Percentiles rank a stretch among this genome's conserved stretches.
These are phyloP conservation scores for Podochytrium sp. DNA, from an alignment of 192 early-diverging fungal species.

Conservation along the genomic window DNA sequence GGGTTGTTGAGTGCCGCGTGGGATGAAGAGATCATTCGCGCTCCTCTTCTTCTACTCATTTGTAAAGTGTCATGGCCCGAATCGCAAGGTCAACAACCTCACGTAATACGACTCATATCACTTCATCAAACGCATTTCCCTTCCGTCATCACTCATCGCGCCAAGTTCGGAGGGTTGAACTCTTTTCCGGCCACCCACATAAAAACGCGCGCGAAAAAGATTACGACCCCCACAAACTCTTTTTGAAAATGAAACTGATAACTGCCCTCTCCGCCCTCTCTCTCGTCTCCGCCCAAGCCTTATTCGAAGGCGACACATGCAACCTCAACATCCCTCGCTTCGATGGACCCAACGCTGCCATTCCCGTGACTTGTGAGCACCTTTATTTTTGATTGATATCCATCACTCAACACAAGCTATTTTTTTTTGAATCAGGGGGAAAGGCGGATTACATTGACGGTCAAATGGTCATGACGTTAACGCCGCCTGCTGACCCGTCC, in stretches of 20 bases:
- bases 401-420: background rate
- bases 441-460: conserved; percentile 5
- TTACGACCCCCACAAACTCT: background rate
- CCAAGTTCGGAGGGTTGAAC: background rate
- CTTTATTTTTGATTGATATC: background rate
- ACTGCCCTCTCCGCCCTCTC: background rate
- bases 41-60: too few species aligned
- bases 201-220: background rate
- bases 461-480: conserved; percentile 4
- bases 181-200: background rate
- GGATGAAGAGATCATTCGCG: too few species aligned
- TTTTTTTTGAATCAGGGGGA: background rate
- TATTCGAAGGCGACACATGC: conserved; percentile 3
- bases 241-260: background rate
- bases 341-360: background rate
- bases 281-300: conserved; percentile 1
- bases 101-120: background rate
- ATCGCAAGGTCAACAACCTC: too few species aligned
- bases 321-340: conserved; percentile 5
- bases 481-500: conserved; percentile 2
- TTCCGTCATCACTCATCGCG: background rate
- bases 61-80: too few species aligned
- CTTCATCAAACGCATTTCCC: background rate
- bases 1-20: too few species aligned
- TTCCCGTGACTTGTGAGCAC: background rate